These are phyloP conservation scores for Coix lacrymajobi DNA, from an alignment of 176 grass and related monocot species.

Conservation along the genomic window DNA sequence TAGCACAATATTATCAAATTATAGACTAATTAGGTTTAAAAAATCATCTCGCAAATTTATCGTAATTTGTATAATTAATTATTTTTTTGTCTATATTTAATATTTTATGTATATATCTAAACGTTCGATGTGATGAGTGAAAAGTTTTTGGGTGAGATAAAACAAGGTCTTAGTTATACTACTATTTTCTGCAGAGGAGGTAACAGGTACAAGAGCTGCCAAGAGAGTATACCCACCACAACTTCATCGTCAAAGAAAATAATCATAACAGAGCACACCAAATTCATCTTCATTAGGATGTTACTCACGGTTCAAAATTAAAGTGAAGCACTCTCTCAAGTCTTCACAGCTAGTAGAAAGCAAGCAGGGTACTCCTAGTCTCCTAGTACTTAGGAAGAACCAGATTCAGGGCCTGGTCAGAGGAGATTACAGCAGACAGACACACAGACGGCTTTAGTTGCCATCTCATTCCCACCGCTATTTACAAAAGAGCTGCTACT, in stretches of 20 bases:
- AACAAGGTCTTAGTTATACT: no score
- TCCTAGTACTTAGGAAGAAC: not conserved
- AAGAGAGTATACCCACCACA: no score
- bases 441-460: not conserved
- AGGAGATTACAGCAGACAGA: not conserved
- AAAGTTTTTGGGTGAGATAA: no score
- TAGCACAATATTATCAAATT: no score
- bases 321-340: not conserved
- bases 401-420: conserved; percentile 9
- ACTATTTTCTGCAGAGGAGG: not conserved
- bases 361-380: no score
- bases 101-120: no score
- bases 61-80: no score
- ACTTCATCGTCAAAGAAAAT: not conserved
- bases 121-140: no score
- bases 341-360: not conserved
- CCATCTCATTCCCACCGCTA: conserved; percentile 7
- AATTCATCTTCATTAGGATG: not conserved
- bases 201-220: not conserved
- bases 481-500: not conserved
- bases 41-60: no score
- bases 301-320: not conserved
- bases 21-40: no score
- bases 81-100: no score
- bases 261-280: not conserved